Base-by-base conservation (phyloP, 768 basidiomycete genomes). In the Boletus subparvulus region DNA sequence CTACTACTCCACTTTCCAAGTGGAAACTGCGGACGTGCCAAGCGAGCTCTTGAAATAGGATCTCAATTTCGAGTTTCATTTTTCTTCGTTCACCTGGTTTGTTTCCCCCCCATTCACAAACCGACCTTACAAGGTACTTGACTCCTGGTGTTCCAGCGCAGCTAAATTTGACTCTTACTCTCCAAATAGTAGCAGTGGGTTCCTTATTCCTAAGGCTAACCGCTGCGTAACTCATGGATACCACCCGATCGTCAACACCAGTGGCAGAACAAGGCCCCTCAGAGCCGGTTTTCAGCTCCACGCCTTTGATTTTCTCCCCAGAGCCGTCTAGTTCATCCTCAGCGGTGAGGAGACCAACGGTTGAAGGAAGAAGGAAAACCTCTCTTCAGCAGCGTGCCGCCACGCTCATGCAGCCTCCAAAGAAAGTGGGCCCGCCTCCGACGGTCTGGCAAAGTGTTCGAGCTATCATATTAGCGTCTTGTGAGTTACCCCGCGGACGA, bases 401-500 rank as follows among this genome's bases (percentile, higher is more conserved):
- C 3, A 63, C 61, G 2, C 64, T 83, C 61, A 44, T 80, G 5
- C 61, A 58, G 0, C 82, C 83, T 1, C 47, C 61, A 12, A 79
- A 55, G 61, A 70, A 61, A 57, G 30, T 71, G 12, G 82, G 75
- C 0, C 59, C 71, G 1, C 47, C 83, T 0, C 88, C 87, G 2
- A 73, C 73, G 12, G 52, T 77, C 19, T 59, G 75, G 50, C 42
- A 71, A 37, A 83, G 86, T 58, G 55, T 88, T 39, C 77, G 73
- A 51, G 73, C 86, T 1, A 82, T 90, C 47, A 14, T 86, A 8
- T 33, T 71, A 9, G 75, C 80, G 17, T 87, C 87, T 35, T 88
- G 89, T 88, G 54, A 49, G 80, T 36, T n/a, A 10, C 49, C 26
- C 32, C 11, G 28, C 40, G 6, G 14, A 8, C 17, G n/a, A 4